Base-by-base conservation (phyloP, 805 yeast genomes). In the Candida adriatica region DNA sequence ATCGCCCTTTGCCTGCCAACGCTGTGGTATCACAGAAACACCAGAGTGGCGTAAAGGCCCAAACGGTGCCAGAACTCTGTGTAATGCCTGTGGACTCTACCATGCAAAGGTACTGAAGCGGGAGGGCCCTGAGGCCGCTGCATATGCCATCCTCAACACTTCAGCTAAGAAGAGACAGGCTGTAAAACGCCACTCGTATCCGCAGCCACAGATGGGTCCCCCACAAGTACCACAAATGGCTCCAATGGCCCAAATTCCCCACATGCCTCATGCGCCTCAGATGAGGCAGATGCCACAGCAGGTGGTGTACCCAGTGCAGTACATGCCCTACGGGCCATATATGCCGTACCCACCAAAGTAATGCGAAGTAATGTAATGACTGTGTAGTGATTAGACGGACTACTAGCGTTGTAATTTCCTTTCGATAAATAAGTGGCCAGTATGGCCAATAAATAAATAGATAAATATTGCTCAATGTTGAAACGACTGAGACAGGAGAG, bases 11-110 rank as follows among this genome's bases (percentile, higher is more conserved):
- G 27, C 32, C 6, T 66, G 72, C 43, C 63, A 61, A 25, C 66
- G 70, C 37, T 76, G 83, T 46, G 66, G 64, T n/a, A 62, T 68
- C 5, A 56, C 50, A 6, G 73, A 70, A 27, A 80, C 94, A 0
- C 92, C 92, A 0, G 92, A 83, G 53, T 83, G 94, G 94, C 60
- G 94, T 33, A 67, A 79, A 27, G 92, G 92, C 0, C 92, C 94
- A 2, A 70, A 70, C 33, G 94, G 92, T 3, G 73, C 75, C 10
- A 61, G 86, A 24, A 79, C 87, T 1, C 56, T 83, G 30, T 83
- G 94, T 57, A 84, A 83, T 52, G 92, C 92, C 1, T 83, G 94
- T 53, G 94, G 94, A 0, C 57, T 83, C 24, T 79, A 68, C 49
- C 82, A 75, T 51, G 79, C 83, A 26, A 82, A 82, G 48, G 58